Evolutionary conservation across 257 asterid genomes (phyloP).

Genomic region (Haberlea rhodopensis): DNA sequence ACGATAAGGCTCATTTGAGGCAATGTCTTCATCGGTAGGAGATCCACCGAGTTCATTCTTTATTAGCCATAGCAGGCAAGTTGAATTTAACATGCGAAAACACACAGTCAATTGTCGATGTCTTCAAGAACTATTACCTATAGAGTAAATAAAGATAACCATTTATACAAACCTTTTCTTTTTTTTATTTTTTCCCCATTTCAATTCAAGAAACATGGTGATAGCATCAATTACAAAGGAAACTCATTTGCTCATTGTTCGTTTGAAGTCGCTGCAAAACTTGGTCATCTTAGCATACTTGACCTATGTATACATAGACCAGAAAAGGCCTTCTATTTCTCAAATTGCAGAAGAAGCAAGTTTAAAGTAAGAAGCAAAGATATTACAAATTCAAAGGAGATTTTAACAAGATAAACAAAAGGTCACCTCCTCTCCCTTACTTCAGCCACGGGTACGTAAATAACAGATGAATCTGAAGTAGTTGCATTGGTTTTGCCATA

Average conservation of each 20-base stretch:
- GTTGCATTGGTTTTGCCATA: constrained; percentile 31
- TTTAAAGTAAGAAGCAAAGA: neutral
- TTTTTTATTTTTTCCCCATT: neutral
- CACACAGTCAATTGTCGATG: neutral
- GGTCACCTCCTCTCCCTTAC: constrained; percentile 64
- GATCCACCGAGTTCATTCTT: neutral
- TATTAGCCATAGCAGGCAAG: no score
- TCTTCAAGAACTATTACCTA: neutral
- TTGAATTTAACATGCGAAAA: neutral
- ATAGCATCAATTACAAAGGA: neutral
- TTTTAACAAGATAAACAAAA: neutral
- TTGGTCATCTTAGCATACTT: constrained; percentile 15
- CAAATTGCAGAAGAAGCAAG: constrained; percentile 33
- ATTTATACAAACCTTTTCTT: neutral
- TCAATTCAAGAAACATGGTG: neutral
- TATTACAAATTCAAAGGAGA: constrained; percentile 18
- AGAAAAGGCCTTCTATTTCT: constrained; percentile 26
- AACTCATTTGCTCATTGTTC: constrained; percentile 13
- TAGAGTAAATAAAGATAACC: neutral
- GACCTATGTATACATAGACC: constrained; percentile 13
- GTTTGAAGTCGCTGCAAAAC: constrained; percentile 27
- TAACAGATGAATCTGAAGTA: constrained; percentile 36
- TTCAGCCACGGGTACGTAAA: constrained; percentile 78
- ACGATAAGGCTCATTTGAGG: neutral
- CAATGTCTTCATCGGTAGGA: neutral